Evolutionary conservation across 2,329 filamentous ascomycete species (phyloP), one percentile per base, ranked within the genome.

Genomic region (Penicillium sp.): DNA sequence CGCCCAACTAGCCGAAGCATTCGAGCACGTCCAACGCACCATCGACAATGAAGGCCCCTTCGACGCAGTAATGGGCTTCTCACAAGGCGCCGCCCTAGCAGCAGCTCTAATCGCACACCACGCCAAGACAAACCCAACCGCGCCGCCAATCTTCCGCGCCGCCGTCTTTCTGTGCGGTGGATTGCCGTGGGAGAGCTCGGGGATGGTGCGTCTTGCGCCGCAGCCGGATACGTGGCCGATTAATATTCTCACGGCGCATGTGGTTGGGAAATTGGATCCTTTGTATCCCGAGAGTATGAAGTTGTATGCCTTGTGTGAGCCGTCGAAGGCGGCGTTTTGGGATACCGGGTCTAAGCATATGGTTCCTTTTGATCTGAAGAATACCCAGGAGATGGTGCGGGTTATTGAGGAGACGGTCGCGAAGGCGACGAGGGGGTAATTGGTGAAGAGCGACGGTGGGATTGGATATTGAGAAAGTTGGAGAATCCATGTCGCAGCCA

Each of bases 241-340:
- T 37, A 58, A 42, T n/a, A 78, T 80, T 28, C 76, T 76, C 3
- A 79, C 78, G 17, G 73, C 76, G 13, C 74, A 80, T 71, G 72
- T 80, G 9, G 76, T 77, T 19, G 78, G 78, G 0, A 71, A 67
- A 51, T 68, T 73, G 65, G 78, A 80, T 70, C 59, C 69, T 12
- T 54, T 77, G 37, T 75, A 73, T 55, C 49, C 68, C 2, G 60
- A 71, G 26, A 64, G 73, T 7, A 60, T 77, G 66, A 68, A 69
- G 51, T 59, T 80, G 53, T 72, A 70, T 59, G 60, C 61, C 8
- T 64, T 80, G 45, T 79, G 76, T 67, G 75, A 78, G 19, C 72
- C 71, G 17, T 59, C 61, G 0, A 70, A 70, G 59, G 70, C 70
- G 56, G 66, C 65, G 12, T 67, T 72, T 38, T 79, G 76, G 70